Evolutionary conservation across 2,329 filamentous ascomycete genomes (phyloP), one percentile per base, ranked within the genome.

Genomic region (Xylariales sp.): DNA sequence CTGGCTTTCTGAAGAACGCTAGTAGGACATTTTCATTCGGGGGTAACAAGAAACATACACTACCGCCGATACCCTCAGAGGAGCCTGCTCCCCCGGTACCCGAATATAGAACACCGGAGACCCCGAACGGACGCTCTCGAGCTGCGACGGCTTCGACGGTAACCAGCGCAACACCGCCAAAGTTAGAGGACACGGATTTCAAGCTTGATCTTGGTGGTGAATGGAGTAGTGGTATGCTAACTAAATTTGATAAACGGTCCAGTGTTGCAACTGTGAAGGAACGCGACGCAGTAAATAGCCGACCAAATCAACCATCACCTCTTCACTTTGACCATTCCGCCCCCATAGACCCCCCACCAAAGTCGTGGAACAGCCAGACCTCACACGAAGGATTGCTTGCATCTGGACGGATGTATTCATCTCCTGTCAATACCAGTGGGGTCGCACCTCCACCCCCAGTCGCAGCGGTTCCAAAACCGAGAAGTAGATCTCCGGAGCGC

Each of bases 1-100:
- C 83, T 57, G 82, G 84, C 41, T 87, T 89, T 61, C 77, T 89
- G 57, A 86, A 85, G 69, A 81, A 86, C 69, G 87, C 86, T 48
- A 84, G 85, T 9, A 83, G 87, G 57, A 88, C 87, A 0, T 89
- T 89, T 72, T 89, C 87, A 2, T 89, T 89, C 74, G 87, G 86
- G 30, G 83, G 82, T 41, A 82, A 82, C 69, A 88, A 87, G 75
- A 89, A 87, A 74, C 77, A 81, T 54, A 45, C 71, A 2, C 60
- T 80, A 18, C 76, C 81, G 5, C 72, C 79, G 6, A 75, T 78
- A 45, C 78, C 81, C 14, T 75, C 77, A 12, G 78, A 79, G 32
- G 78, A 83, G 36, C 75, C 79, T 14, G 71, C 78, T 16, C 81
- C 78, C 18, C 82, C 84, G 3, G 72, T 84, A 30, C 78, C 80